Percentiles rank a stretch among this genome's conserved stretches.
phyloP scores from a whole-genome alignment of 208 protist genomes.

The Balamuthia mandrillaris region DNA sequence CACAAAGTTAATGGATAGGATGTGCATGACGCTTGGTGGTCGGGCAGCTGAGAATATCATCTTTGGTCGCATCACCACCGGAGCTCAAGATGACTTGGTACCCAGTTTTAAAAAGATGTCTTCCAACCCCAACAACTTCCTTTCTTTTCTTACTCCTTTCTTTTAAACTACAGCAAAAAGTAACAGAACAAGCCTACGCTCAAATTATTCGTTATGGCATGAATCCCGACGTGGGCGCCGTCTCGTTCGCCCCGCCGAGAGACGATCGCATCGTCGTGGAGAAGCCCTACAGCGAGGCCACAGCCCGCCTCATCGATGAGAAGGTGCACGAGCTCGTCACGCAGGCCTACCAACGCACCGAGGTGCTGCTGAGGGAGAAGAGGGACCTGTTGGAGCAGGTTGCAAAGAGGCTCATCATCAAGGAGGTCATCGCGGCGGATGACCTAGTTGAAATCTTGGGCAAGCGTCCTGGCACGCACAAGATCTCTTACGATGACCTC shows the following conservation, averaged over 20 bases:
- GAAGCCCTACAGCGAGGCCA: slow-evolving; percentile 90
- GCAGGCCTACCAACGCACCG: slow-evolving; percentile 5
- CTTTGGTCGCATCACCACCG: slow-evolving; percentile 58
- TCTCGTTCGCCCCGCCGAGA: slow-evolving; percentile 55
- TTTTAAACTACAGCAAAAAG: slow-evolving; percentile 59
- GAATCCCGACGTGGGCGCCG: slow-evolving; percentile 51
- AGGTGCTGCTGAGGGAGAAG: slow-evolving; percentile 46
- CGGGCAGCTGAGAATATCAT: slow-evolving; percentile 54
- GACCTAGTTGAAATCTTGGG: slow-evolving; percentile 59
- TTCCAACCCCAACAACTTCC: background rate
- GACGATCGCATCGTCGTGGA: slow-evolving; percentile 66
- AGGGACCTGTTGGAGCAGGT: slow-evolving; percentile 57
- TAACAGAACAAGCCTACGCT: slow-evolving; percentile 72
- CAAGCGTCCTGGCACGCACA: no score
- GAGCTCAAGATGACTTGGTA: slow-evolving; percentile 64
- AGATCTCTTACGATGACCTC: no score
- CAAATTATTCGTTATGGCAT: slow-evolving; percentile 74
- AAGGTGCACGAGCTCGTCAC: background rate
- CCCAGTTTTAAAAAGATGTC: slow-evolving; percentile 32
- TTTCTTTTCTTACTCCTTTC: background rate
- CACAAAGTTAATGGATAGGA: slow-evolving; percentile 61
- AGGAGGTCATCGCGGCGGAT: slow-evolving; percentile 80
- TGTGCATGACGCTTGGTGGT: slow-evolving; percentile 71
- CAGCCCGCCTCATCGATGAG: slow-evolving; percentile 86
- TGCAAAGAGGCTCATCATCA: slow-evolving; percentile 74